Evolutionary conservation across 1,284 basidiomycete genomes (phyloP), one percentile per base, ranked within the genome.

Genomic region (Ceratobasidium sp.): DNA sequence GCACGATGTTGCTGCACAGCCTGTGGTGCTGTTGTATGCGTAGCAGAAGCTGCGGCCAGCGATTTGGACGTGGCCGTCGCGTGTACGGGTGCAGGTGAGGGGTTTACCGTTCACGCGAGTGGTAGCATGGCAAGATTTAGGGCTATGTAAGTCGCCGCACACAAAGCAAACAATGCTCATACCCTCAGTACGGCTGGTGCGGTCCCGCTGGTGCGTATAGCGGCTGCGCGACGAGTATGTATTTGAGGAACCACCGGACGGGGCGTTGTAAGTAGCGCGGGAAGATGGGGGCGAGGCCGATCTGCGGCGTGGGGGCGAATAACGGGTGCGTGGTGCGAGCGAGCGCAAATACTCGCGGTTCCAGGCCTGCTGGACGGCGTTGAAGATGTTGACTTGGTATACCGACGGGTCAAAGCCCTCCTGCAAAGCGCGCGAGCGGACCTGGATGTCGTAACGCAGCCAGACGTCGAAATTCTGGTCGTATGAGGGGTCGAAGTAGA

Each of bases 11-110:
- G 42, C 10, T 23, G 40, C 10, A 55, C 77, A 53, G 9, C 58
- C 49, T 7, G 1, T 26, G 40, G n/a, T n/a, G 53, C 20, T 63
- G 46, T 78, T 78, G 68, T 46, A 72, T 23, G 39, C 20, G 58
- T 61, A 78, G 55, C 77, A 72, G 56, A 78, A 63, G 18, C 39
- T 2, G 10, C 28, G 28, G n/a, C 61, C 69, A 40, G 10, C 58
- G 5, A 58, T 18, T 18, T 20, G 33, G 15, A 67, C 42, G 49
- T 10, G 15, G 28, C 66, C 49, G 15, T 39, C 18, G 13, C n/a
- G 5, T 20, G 23, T 39, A 4, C 49, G 7, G 40, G 23, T 15
- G 23, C 44, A n/a, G 23, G 66, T 53, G 40, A 28, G 15, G 13
- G 28, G 28, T 51, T 68, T 55, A 3, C 49, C 49, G 10, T 56